Evolutionary conservation across 1,139 yeast species (phyloP).

Genomic region (Candida sanyaensis): DNA sequence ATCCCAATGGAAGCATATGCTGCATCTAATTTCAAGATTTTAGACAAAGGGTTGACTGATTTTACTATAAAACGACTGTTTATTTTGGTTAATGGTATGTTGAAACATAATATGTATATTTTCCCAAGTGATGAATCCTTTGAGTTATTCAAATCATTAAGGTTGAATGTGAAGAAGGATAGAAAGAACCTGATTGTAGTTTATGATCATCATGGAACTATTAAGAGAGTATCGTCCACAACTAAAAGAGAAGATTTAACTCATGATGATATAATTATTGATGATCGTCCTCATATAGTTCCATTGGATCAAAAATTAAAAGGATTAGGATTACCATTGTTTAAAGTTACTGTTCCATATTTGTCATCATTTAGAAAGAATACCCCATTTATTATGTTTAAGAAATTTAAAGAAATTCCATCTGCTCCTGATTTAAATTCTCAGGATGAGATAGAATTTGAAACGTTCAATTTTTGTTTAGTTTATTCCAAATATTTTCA

Average conservation of each 20-base stretch:
- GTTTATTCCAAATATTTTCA: constrained; percentile 33
- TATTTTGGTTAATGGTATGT: constrained; percentile 34
- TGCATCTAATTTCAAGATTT: constrained; percentile 11
- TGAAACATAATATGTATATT: constrained; percentile 30
- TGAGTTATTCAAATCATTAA: constrained; percentile 29
- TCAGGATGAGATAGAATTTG: constrained; percentile 23
- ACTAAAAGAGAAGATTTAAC: constrained; percentile 12
- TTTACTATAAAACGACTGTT: constrained; percentile 31
- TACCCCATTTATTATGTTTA: constrained; percentile 37
- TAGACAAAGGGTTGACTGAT: constrained; percentile 18
- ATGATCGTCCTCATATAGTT: constrained; percentile 33
- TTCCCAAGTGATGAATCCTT: constrained; percentile 35
- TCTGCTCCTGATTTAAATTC: constrained; percentile 20
- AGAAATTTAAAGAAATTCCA: constrained; percentile 34
- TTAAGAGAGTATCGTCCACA: constrained; percentile 16
- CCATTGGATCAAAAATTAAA: constrained; percentile 32
- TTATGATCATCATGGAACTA: constrained; percentile 26
- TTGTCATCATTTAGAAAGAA: constrained; percentile 39
- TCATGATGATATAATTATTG: constrained; percentile 20
- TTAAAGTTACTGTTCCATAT: constrained; percentile 38
- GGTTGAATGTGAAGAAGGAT: constrained; percentile 24
- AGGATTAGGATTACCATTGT: constrained; percentile 42
- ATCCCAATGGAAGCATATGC: constrained; percentile 6
- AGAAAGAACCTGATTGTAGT: constrained; percentile 24
- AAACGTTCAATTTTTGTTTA: constrained; percentile 36